Base-by-base conservation (phyloP, 257 asterid species). In the Nicotiana benthamiana region DNA sequence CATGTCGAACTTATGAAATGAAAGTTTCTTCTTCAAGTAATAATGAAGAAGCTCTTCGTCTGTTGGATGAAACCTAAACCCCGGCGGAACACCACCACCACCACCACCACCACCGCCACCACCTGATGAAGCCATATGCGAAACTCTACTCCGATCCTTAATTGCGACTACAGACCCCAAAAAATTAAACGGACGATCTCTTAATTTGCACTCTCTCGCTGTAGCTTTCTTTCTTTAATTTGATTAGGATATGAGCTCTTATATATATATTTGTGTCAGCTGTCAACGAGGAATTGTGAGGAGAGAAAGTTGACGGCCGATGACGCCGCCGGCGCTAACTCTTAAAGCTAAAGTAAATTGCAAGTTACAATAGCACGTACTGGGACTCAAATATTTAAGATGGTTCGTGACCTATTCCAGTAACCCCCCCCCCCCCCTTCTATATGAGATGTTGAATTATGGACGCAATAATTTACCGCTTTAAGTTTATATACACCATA, bases 1-100 rank as follows among this genome's bases (percentile, higher is more conserved):
- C 98, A 94, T 93, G 62, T 94, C 97, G 62, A 94, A 94, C 91
- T 92, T 94, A 17, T 94, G 93, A 77, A 89, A 94, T 0, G 93
- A 86, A n/a, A 93, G 34, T 82, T 94, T 94, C 92, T 91, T 94
- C 93, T 88, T 93, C 89, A 94, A 84, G 90, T 93, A 94, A 82
- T 90, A 93, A 77, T 93, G 94, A 60, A 94, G 96, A 63, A 94
- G 97, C 92, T 94, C 98, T 81, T 94, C 98, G 26, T 94, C 98
- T 17, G 97, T 91, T 6, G 98, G 98, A 82, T 94, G 98, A 85
- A 92, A 92, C 82, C 97, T 89, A 66, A 94, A 92, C 43, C 98
- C 98, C 0, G 98, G 98, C 0, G 98, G 98, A 80, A 94, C 98
- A 1, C 97, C 98, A 1, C 97, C 91, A 26, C 82, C 84, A 1